Base-by-base conservation (phyloP, 2,329 filamentous ascomycete genomes). In the Diaporthe ampelina region DNA sequence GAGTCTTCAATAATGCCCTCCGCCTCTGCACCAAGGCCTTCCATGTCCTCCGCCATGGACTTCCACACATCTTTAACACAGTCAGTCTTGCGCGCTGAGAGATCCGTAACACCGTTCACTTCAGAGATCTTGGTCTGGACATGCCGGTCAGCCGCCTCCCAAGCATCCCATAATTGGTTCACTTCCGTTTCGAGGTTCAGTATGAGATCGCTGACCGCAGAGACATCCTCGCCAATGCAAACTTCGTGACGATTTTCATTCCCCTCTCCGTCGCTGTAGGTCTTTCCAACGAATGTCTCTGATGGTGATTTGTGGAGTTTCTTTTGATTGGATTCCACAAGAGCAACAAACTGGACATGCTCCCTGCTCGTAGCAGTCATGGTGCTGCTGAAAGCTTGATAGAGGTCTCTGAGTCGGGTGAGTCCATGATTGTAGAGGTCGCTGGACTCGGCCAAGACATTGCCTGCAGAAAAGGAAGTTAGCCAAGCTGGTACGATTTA, bases 141-240 rank as follows among this genome's bases (percentile, higher is more conserved):
- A 15, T 84, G 82, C 3, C 87, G 85, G n/a, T 86, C 85, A 11
- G 85, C 83, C 26, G 76, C 74, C 37, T 72, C 86, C 83, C 74
- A 87, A 79, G 78, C 75, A 7, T 72, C 37, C 79, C 77, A 79
- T 6, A 78, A 68, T 10, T 35, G 54, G 8, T 50, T 63, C 7
- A 78, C 72, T 9, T 78, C 76, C 2, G 8, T 50, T 69, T 78
- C 76, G 7, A 80, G 56, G 4, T 43, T 48, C 6, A 54, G 56
- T 15, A 79, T 57, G 13, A 74, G 72, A 26, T 76, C 72, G 32
- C 63, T 71, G 19, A 78, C 61, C 4, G 72, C 68, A 24, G 76
- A 74, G 4, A 77, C 69, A 15, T 73, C 45, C 21, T 70, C 11
- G 26, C 74, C 74, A 19, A 76, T 52, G 32, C 32, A 48, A 26